A percentile compares a stretch with the other conserved stretches of the same genome.
phyloP scores from a whole-genome alignment of 208 protist genomes.

The Leishmania guyanensis region DNA sequence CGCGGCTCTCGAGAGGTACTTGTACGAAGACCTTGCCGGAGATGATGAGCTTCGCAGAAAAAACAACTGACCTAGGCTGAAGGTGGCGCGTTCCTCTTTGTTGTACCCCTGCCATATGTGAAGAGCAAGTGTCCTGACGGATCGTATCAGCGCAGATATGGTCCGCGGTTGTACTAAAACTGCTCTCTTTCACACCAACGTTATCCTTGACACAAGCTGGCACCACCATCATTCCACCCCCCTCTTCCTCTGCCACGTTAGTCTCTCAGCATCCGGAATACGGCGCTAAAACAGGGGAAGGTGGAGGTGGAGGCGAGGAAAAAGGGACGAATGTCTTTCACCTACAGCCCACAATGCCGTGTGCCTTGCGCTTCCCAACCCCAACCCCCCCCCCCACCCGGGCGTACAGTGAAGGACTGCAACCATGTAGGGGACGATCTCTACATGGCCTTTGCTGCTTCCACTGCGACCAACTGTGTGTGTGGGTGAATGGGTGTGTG shows the following conservation, averaged over 20 bases:
- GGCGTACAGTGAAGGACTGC: neutral
- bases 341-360: neutral
- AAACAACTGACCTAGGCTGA: slow-evolving; percentile 2
- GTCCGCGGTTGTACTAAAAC: neutral
- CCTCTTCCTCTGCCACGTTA: too few species aligned
- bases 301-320: neutral
- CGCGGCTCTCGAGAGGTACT: slow-evolving; percentile 40
- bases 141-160: neutral
- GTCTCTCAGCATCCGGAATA: slow-evolving; percentile 6
- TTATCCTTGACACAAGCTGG: neutral
- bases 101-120: neutral
- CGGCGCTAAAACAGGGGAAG: neutral
- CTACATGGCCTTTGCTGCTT: neutral
- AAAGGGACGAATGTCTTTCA: neutral
- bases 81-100: neutral
- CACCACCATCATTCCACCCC: neutral
- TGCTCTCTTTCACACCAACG: neutral
- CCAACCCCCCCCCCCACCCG: neutral
- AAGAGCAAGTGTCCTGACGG: neutral
- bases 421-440: neutral
- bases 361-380: neutral
- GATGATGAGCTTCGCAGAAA: slow-evolving; percentile 44
- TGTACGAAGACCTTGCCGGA: slow-evolving; percentile 52
- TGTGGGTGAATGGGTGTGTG: too few species aligned
- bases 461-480: neutral